phyloP scores from a whole-genome alignment of 106 monocot species.

The Xerophyta viscosa region DNA sequence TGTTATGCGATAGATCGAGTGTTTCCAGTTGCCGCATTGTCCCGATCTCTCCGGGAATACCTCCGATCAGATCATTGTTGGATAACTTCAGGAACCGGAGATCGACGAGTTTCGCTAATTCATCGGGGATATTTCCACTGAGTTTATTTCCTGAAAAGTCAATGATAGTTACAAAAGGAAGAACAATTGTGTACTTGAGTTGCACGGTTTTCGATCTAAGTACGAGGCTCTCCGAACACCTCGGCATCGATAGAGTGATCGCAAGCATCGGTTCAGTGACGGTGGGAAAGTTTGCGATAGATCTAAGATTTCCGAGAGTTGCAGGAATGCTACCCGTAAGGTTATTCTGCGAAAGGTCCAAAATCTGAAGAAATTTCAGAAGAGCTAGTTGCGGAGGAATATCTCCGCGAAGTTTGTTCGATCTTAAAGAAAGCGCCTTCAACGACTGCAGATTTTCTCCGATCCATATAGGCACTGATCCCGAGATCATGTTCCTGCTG shows the following conservation, averaged over 20 bases:
- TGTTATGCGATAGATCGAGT: conserved; percentile 11
- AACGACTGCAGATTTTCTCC: conserved; percentile 3
- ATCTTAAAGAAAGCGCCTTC: neutral
- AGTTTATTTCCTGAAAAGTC: conserved; percentile 4
- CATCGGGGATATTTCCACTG: neutral
- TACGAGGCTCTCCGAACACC: neutral
- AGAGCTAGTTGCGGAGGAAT: conserved; percentile 7
- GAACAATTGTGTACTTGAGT: neutral
- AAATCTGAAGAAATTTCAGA: conserved; percentile 4
- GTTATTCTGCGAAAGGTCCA: conserved; percentile 13
- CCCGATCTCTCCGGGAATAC: neutral
- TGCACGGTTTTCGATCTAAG: neutral
- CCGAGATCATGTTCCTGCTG: conserved; percentile 9
- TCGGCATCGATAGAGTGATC: neutral
- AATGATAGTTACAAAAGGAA: neutral
- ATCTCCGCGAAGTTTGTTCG: conserved; percentile 9
- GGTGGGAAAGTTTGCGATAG: neutral
- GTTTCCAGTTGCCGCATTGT: neutral
- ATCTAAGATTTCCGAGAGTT: neutral
- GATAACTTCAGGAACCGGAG: conserved; percentile 7
- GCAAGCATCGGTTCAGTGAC: neutral
- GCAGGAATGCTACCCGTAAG: conserved; percentile 10
- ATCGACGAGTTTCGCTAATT: neutral
- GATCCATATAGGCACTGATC: conserved; percentile 15
- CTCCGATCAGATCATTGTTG: conserved; percentile 7